Evolutionary conservation across 768 basidiomycete genomes (phyloP).

Genomic region (Podaxis mareebaensis): DNA sequence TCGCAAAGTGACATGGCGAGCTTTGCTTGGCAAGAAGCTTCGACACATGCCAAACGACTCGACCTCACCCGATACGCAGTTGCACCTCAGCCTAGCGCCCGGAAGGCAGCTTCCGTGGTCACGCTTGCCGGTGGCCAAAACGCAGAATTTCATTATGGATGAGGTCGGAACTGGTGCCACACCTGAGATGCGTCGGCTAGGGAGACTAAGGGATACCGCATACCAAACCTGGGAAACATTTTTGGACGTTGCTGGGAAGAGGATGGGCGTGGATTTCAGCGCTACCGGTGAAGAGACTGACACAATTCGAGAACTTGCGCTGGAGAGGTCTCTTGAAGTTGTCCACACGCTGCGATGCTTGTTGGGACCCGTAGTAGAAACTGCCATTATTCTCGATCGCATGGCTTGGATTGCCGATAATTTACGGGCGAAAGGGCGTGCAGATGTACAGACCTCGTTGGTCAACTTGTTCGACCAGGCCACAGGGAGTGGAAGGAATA

Average conservation of each 20-base stretch:
- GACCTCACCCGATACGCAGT: not conserved
- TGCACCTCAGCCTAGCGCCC: not conserved
- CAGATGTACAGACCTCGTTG: conserved; percentile 20
- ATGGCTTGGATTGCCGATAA: conserved; percentile 50
- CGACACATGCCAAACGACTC: not conserved
- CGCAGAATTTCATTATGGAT: not conserved
- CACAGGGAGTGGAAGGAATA: conserved; percentile 71
- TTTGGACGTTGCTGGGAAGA: conserved; percentile 29
- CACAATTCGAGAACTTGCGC: conserved; percentile 15
- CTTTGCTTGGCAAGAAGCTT: conserved; percentile 40
- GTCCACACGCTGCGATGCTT: conserved; percentile 69
- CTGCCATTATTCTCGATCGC: conserved; percentile 63
- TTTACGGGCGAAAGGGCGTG: not conserved
- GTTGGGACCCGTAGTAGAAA: conserved; percentile 69
- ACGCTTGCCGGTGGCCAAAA: conserved; percentile 18
- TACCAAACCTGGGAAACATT: conserved; percentile 54
- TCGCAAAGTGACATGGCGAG: conserved; percentile 73
- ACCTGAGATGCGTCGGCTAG: conserved; percentile 26
- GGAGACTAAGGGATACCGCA: conserved; percentile 49
- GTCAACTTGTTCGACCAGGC: conserved; percentile 75
- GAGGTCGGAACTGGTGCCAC: conserved; percentile 7
- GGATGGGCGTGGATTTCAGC: conserved; percentile 28
- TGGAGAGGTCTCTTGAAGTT: conserved; percentile 50
- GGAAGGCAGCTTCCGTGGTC: conserved; percentile 21
- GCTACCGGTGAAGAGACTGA: conserved; percentile 5